Evolutionary conservation across 1,284 basidiomycete species (phyloP).

Genomic region (Ceratorhiza oryzae-sativae): DNA sequence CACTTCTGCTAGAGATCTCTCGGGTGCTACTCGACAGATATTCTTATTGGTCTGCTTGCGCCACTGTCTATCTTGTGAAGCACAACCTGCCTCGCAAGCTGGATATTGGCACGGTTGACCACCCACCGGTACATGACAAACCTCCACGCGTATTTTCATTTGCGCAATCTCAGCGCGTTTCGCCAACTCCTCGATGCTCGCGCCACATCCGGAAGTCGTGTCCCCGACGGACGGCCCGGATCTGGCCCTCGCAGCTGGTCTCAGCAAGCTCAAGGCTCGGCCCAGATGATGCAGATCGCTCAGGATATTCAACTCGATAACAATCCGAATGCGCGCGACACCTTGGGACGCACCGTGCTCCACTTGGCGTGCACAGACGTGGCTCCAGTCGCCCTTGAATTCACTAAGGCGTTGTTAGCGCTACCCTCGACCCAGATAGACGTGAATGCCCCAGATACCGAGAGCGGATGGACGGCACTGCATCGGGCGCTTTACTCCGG

Average conservation of each 20-base stretch:
- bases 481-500: conserved; percentile 91
- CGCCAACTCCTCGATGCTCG: conserved; percentile 75
- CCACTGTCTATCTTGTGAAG: conserved; percentile 34
- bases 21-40: neutral
- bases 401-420: conserved; percentile 79
- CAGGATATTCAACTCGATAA: conserved; percentile 47
- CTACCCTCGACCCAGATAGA: conserved; percentile 70
- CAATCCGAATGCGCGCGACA: conserved; percentile 78
- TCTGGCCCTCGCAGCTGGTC: conserved; percentile 72
- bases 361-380: conserved; percentile 78
- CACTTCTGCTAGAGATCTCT: neutral
- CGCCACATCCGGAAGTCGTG: conserved; percentile 50
- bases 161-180: conserved; percentile 81
- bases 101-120: conserved; percentile 21
- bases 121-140: conserved; percentile 51
- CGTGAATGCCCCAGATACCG: conserved; percentile 82
- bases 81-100: conserved; percentile 24
- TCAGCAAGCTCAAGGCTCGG: conserved; percentile 57
- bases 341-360: conserved; percentile 78
- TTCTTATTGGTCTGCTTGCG: conserved; percentile 25
- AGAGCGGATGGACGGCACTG: conserved; percentile 91
- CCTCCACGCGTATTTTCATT: conserved; percentile 81
- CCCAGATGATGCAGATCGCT: conserved; percentile 50
- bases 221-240: conserved; percentile 46
- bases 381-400: conserved; percentile 73